Base-by-base conservation (phyloP, 164 flowering plant species). In the Hamamelis virginiana region DNA sequence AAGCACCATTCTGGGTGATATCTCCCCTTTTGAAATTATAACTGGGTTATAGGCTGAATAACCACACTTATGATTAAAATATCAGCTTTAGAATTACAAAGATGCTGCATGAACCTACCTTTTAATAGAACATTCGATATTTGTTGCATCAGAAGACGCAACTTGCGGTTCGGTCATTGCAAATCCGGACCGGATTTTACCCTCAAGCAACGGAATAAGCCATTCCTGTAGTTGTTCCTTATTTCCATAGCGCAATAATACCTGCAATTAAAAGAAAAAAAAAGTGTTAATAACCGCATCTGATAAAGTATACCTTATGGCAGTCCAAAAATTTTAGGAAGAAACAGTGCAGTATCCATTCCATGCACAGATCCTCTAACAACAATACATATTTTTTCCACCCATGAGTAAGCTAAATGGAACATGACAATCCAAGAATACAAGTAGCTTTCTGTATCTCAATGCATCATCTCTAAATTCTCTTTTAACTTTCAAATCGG, bases 151-250 rank as follows among this genome's bases (percentile, higher is more conserved):
- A 80, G 99, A 95, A 53, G 99, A 95, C 59, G 98, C 97, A 63
- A 95, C 99, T 76, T 81, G 80, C 27, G 99, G 99, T 83, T 95
- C 98, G 21, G 99, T 95, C 99, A 95, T 95, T 72, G 98, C 97
- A 84, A 95, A 95, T 60, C 90, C 99, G 72, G 99, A 92, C 14
- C 97, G 85, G 48, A 86, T 92, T 71, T 85, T 85, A 48, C 99
- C 97, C 78, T 95, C 88, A 55, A 95, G 96, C 82, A 95, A 76
- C 46, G 99, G 99, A 83, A 90, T 65, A 56, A 95, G 96, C 99
- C 99, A 95, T 75, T 89, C 80, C 60, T 74, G 80, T 38, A 83
- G 78, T 69, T 95, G 99, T 68, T 95, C 96, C 78, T 85, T 84
- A 68, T 75, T 86, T 70, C 98, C 99, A 84, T 95, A 95, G 11